Evolutionary conservation across 805 yeast genomes (phyloP).

Genomic region (Candida rishiriensis): DNA sequence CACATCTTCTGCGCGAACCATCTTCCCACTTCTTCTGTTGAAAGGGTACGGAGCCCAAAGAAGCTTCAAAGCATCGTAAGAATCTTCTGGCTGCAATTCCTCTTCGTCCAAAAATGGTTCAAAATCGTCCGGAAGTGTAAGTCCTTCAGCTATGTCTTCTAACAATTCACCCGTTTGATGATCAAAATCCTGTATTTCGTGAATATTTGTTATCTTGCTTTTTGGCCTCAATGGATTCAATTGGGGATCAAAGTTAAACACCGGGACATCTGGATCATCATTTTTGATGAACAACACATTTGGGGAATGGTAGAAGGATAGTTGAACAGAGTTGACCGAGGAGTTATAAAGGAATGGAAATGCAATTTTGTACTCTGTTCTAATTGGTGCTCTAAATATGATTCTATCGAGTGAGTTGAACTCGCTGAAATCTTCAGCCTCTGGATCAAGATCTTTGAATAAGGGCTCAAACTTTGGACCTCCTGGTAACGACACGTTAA

Average conservation of each 20-base stretch:
- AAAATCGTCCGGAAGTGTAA: slow-evolving; percentile 39
- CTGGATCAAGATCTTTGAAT: slow-evolving; percentile 57
- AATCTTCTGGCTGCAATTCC: slow-evolving; percentile 41
- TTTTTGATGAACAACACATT: slow-evolving; percentile 43
- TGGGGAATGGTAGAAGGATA: slow-evolving; percentile 64
- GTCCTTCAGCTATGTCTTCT: slow-evolving; percentile 36
- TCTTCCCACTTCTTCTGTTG: slow-evolving; percentile 66
- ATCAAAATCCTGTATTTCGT: slow-evolving; percentile 14
- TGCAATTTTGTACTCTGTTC: slow-evolving; percentile 83
- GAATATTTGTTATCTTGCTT: slow-evolving; percentile 13
- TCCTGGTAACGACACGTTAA: slow-evolving; percentile 84
- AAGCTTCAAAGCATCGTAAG: slow-evolving; percentile 58
- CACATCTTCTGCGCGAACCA: slow-evolving; percentile 84
- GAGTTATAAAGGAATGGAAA: slow-evolving; percentile 84
- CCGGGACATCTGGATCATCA: slow-evolving; percentile 47
- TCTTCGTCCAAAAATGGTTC: slow-evolving; percentile 49
- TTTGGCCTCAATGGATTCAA: slow-evolving; percentile 51
- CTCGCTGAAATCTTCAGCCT: slow-evolving; percentile 76
- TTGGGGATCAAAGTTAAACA: slow-evolving; percentile 50
- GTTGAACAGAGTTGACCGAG: slow-evolving; percentile 57
- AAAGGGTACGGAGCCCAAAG: slow-evolving; percentile 86
- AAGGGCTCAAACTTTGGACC: slow-evolving; percentile 96
- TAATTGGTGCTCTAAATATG: slow-evolving; percentile 69
- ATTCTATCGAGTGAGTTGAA: slow-evolving; percentile 86
- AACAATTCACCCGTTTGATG: slow-evolving; percentile 21